These are phyloP conservation scores for Dictyostelium firmibasis DNA, from an alignment of 78 protist genomes.

Conservation along the genomic window DNA sequence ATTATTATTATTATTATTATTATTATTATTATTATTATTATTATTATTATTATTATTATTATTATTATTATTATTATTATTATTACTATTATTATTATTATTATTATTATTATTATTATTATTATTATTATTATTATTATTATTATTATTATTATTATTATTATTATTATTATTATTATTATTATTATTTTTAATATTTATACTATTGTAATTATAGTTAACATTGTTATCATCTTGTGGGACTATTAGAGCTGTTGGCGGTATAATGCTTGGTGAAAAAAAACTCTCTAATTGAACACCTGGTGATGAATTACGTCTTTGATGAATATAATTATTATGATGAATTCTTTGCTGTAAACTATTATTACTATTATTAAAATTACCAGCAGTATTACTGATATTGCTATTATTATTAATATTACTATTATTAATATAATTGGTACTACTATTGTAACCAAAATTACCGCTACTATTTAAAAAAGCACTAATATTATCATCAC, in stretches of 20 bases:
- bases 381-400: background rate
- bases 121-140: background rate
- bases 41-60: too few relatives aligned
- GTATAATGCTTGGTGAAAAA: background rate
- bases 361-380: background rate
- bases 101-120: background rate
- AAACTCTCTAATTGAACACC: background rate
- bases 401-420: background rate
- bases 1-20: background rate
- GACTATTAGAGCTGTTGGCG: background rate
- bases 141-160: background rate
- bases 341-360: background rate
- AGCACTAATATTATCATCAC: background rate
- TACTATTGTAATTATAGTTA: background rate
- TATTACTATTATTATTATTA: background rate
- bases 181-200: background rate
- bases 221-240: background rate
- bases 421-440: background rate
- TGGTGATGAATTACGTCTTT: slow-evolving; percentile 23
- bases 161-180: background rate
- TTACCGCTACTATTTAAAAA: background rate
- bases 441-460: background rate
- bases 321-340: background rate
- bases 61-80: too few relatives aligned
- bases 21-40: too few relatives aligned